Base-by-base conservation (phyloP, 495 filamentous ascomycete genomes). In the Tuber borchii region DNA sequence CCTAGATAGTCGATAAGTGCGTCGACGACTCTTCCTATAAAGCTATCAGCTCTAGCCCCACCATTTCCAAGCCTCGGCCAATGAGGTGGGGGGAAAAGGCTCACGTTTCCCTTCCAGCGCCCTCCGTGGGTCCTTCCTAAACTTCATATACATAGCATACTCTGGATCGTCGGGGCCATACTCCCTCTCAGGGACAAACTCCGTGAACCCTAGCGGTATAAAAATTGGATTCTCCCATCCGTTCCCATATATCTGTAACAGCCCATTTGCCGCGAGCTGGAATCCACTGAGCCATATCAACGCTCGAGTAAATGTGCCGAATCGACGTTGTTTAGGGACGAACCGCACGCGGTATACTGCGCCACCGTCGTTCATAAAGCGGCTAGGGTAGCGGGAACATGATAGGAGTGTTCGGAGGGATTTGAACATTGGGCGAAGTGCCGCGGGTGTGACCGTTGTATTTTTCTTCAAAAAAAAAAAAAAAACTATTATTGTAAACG, bases 321-420 rank as follows among this genome's bases (percentile, higher is more conserved):
- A 42, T 39, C 76, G 76, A 17, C 74, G 71, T 2, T 74, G 56
- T 73, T 82, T 71, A 12, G 80, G 78, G 71, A 82, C 44, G 42
- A 82, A 78, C 20, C 80, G 80, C 72, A 82, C 80, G 2, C 80
- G 76, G 74, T 79, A 82, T 44, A 82, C 69, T 20, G 72, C 81
- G 14, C 71, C 68, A 39, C 31, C 70, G 42, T 75, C 79, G 42
- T 75, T 51, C 56, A 73, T 74, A 22, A 82, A 61, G 37, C 72
- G 76, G 73, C 78, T 46, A 22, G 80, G 79, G n/a, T 79, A 42
- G 45, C 69, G 80, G 14, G 80, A 82, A 72, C 76, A 75, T 31
- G 79, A 79, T 70, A 82, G 80, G 37, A 82, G 12, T 16, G 76
- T 74, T 45, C 76, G 74, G 43, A 82, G 46, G 51, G 73, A 74